Percentiles rank a stretch among this genome's conserved stretches.
Conservation (phyloP, 2,329 filamentous ascomycete genomes). For the Talaromyces islandicus region DNA sequence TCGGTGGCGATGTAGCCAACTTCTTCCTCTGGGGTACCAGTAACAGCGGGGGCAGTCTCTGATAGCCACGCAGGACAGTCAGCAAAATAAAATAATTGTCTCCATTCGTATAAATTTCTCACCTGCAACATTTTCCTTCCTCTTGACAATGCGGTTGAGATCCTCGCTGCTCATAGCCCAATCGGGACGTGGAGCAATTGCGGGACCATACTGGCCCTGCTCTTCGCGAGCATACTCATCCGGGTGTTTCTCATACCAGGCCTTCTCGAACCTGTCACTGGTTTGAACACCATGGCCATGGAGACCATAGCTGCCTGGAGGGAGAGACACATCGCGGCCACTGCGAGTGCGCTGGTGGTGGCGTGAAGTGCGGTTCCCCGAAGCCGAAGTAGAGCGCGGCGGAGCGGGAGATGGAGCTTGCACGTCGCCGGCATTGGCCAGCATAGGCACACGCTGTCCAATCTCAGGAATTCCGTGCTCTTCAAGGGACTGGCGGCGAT, state of each 20-base stretch:
- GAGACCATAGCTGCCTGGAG: constrained; percentile 86
- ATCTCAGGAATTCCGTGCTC: constrained; percentile 90
- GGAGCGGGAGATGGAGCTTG: constrained; percentile 85
- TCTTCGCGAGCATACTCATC: constrained; percentile 71
- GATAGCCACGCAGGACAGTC: constrained; percentile 6
- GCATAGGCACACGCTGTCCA: constrained; percentile 88
- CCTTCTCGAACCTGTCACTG: constrained; percentile 78
- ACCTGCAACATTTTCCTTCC: constrained; percentile 48
- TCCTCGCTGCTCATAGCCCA: constrained; percentile 86
- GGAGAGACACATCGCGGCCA: constrained; percentile 62
- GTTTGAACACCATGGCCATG: constrained; percentile 54
- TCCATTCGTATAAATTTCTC: constrained; percentile 18
- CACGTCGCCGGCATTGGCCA: constrained; percentile 85
- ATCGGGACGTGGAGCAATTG: constrained; percentile 58
- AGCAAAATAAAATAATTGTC: constrained; percentile 1
- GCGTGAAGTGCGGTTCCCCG: constrained; percentile 42
- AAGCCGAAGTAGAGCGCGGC: constrained; percentile 28
- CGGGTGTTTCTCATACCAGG: constrained; percentile 89
- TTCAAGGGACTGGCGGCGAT: constrained; percentile 56
- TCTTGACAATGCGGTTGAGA: constrained; percentile 76
- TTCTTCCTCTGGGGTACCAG: constrained; percentile 81
- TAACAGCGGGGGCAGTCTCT: constrained; percentile 56
- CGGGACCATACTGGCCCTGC: constrained; percentile 53
- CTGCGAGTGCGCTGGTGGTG: constrained; percentile 68
- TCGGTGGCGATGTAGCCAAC: constrained; percentile 83